Conservation (phyloP, 768 basidiomycete species). For the Russula sp. region DNA sequence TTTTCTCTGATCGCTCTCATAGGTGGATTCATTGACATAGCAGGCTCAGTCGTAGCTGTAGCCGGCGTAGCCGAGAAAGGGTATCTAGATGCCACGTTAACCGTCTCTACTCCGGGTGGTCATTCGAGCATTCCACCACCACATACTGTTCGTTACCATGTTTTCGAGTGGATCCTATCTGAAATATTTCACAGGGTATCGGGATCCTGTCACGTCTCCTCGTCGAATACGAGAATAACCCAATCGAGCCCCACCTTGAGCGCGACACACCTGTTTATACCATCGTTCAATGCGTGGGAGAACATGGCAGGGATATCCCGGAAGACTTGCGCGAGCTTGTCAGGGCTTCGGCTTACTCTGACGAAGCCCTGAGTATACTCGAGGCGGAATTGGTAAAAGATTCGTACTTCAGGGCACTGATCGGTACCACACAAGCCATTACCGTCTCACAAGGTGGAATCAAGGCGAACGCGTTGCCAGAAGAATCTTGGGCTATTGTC, state of each 20-base stretch:
- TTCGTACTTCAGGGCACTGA: constrained; percentile 25
- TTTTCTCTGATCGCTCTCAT: not conserved
- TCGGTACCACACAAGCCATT: constrained; percentile 28
- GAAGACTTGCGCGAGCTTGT: constrained; percentile 26
- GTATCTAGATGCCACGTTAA: constrained; percentile 51
- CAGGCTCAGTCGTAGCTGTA: constrained; percentile 29
- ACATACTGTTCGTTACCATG: constrained; percentile 51
- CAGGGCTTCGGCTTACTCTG: constrained; percentile 23
- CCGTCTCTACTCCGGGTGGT: constrained; percentile 63
- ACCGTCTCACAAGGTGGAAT: constrained; percentile 37
- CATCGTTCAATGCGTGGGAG: constrained; percentile 37
- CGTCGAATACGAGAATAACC: constrained; percentile 16
- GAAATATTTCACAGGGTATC: constrained; percentile 35
- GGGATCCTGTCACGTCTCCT: constrained; percentile 55
- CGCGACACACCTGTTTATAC: constrained; percentile 30
- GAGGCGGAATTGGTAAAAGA: constrained; percentile 29
- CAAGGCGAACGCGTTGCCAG: constrained; percentile 42
- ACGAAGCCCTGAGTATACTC: constrained; percentile 29
- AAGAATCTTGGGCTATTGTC: constrained; percentile 30
- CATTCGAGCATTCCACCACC: constrained; percentile 79
- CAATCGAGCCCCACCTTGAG: constrained; percentile 23
- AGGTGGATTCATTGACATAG: constrained; percentile 45
- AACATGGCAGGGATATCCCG: constrained; percentile 35
- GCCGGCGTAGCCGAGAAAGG: constrained; percentile 62
- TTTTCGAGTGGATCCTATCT: not conserved